A percentile compares a stretch with the other conserved stretches of the same genome.
Conservation (phyloP, 1,284 basidiomycete genomes). For the Peniophora sp. region DNA sequence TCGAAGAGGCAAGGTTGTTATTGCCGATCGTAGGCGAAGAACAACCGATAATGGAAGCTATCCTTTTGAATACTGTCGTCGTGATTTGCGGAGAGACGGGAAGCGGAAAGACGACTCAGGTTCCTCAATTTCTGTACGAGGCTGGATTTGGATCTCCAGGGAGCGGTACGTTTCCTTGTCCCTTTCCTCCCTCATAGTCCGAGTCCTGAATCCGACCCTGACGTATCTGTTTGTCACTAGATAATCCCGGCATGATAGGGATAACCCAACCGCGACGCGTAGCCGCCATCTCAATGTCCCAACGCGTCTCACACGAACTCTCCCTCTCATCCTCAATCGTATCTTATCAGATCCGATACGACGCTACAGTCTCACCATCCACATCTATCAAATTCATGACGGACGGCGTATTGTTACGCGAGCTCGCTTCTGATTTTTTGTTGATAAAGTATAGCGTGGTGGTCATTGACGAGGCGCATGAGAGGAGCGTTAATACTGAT, state of each 20-base stretch:
- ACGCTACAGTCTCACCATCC: constrained; percentile 81
- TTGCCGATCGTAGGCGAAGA: constrained; percentile 93
- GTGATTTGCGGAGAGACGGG: constrained; percentile 85
- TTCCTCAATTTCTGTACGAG: constrained; percentile 91
- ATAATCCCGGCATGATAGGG: constrained; percentile 97
- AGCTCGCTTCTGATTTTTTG: constrained; percentile 87
- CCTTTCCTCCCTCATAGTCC: background rate
- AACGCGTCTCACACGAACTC: constrained; percentile 86
- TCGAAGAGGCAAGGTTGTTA: constrained; percentile 72
- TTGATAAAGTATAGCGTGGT: constrained; percentile 89
- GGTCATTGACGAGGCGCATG: constrained; percentile 97
- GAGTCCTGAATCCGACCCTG: background rate
- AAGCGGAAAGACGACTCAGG: constrained; percentile 97
- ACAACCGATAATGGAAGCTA: constrained; percentile 88
- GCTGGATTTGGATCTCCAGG: constrained; percentile 86
- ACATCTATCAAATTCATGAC: constrained; percentile 99
- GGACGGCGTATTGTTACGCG: constrained; percentile 92
- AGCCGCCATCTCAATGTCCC: constrained; percentile 93
- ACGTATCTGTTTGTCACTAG: constrained; percentile 29
- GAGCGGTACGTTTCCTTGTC: constrained; percentile 50
- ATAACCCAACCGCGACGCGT: constrained; percentile 97
- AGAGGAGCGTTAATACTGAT: constrained; percentile 97
- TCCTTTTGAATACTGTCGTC: constrained; percentile 76
- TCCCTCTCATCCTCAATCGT: constrained; percentile 74
- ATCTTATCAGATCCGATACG: constrained; percentile 97